Percentiles rank a stretch among this genome's conserved stretches.
Conservation (phyloP, 1,139 yeast genomes). For the Magnusiomyces magnusii region DNA sequence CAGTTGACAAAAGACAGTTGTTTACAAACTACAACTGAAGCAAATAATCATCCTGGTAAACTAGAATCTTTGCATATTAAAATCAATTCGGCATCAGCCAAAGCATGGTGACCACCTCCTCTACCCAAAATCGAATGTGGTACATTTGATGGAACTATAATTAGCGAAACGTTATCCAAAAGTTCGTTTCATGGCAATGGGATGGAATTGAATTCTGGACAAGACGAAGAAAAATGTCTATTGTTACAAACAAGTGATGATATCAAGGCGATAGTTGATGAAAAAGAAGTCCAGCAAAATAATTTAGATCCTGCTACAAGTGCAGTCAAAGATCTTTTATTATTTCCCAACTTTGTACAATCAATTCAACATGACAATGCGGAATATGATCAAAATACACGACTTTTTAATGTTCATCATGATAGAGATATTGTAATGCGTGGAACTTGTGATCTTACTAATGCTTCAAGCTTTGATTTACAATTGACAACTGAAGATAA, state of each 20-base stretch:
- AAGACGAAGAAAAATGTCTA: not conserved
- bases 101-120: not conserved
- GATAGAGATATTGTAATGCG: not conserved
- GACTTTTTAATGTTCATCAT: not conserved
- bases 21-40: too few relatives aligned
- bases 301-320: too few relatives aligned
- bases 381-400: not conserved
- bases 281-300: too few relatives aligned
- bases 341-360: not conserved
- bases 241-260: not conserved
- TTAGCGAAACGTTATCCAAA: not conserved
- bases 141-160: not conserved
- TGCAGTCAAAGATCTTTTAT: not conserved
- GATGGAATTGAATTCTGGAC: not conserved
- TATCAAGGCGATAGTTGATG: too few relatives aligned
- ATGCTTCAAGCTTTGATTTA: not conserved
- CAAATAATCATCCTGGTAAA: too few relatives aligned
- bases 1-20: too few relatives aligned
- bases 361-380: not conserved
- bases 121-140: not conserved
- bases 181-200: too few relatives aligned
- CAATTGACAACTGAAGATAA: not conserved
- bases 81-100: not conserved
- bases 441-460: too few relatives aligned
- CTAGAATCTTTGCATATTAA: not conserved